Percentiles rank a stretch among this genome's conserved stretches.
Conservation (phyloP, 2,329 filamentous ascomycete species). For the Dothideomycetes sp. region DNA sequence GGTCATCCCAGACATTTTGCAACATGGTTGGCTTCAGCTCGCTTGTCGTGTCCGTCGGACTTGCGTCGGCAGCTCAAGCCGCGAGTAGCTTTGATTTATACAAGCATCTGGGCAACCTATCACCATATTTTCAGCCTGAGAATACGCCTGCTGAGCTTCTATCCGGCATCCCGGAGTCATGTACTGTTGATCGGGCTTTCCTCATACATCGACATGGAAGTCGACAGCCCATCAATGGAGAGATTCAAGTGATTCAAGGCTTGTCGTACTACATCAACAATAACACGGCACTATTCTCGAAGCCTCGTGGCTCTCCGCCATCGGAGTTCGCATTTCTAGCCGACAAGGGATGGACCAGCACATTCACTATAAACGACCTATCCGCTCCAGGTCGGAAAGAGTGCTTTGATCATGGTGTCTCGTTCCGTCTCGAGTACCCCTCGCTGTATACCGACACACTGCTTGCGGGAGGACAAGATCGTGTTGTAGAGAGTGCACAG, state of each 20-base stretch:
- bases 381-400: conserved; percentile 7
- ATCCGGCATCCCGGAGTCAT: conserved; percentile 8
- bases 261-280: conserved; percentile 10
- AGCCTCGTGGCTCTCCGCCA: conserved; percentile 3
- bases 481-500: conserved; percentile 8
- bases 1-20: not conserved
- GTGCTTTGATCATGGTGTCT: conserved; percentile 8
- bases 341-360: conserved; percentile 7
- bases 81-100: conserved; percentile 5
- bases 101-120: conserved; percentile 9
- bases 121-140: conserved; percentile 8
- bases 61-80: conserved; percentile 1
- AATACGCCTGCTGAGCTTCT: conserved; percentile 6
- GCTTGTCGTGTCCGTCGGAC: not conserved
- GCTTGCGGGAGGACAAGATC: conserved; percentile 8
- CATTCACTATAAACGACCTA: conserved; percentile 7
- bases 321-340: conserved; percentile 7
- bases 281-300: conserved; percentile 8
- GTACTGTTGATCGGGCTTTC: conserved; percentile 8
- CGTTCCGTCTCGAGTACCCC: conserved; percentile 7
- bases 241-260: conserved; percentile 6
- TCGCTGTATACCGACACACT: conserved; percentile 7
- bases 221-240: conserved; percentile 8
- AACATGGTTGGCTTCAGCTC: not conserved
- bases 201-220: conserved; percentile 9